Base-by-base conservation (phyloP, 2,329 filamentous ascomycete species). In the Plectosphaerella plurivora region DNA sequence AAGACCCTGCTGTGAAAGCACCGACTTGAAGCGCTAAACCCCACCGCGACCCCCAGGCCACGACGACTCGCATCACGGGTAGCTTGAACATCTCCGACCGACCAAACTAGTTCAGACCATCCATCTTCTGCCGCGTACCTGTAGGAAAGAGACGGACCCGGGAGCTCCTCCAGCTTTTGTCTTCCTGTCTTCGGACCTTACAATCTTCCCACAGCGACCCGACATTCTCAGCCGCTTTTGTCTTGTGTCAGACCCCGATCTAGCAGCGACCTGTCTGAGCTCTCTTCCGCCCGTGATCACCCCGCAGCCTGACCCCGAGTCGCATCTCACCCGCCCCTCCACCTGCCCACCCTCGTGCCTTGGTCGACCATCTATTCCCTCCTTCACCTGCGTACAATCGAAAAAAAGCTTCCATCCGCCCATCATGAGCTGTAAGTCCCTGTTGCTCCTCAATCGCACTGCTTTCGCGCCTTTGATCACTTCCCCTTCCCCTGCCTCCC, bases 381-480 rank as follows among this genome's bases (percentile, higher is more conserved):
- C 28, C 28, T 33, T 33, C 28, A 33, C 28, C 28, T 33, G 28
- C 28, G 28, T 12, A 33, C 28, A 33, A 33, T 33, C 28, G 28
- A 33, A 33, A 33, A 33, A 33, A 33, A 33, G 28, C 45, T 35
- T 41, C 49, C 49, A 44, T 45, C 50, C 35, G 52, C 47, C 47
- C 58, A 63, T 63, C 51, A 73, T 73, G 71, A 72, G 68, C 59
- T 71, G 71, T 73, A 62, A 71, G 71, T 70, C 45, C 28, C 5
- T 18, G 22, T 41, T 20, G 54, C 49, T 53, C 16, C 5, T 11
- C 16, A 9, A 24, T 37, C 24, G 4, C 25, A 10, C 24, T 35
- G 15, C 45, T 14, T 4, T 16, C 25, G 12, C 45, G 15, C 16
- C 16, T 18, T 37, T 24, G 10, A 39, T 15, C 45, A 4, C 20